Conservation (phyloP, 352 stramenopile genomes). For the Globisporangium emineosum region DNA sequence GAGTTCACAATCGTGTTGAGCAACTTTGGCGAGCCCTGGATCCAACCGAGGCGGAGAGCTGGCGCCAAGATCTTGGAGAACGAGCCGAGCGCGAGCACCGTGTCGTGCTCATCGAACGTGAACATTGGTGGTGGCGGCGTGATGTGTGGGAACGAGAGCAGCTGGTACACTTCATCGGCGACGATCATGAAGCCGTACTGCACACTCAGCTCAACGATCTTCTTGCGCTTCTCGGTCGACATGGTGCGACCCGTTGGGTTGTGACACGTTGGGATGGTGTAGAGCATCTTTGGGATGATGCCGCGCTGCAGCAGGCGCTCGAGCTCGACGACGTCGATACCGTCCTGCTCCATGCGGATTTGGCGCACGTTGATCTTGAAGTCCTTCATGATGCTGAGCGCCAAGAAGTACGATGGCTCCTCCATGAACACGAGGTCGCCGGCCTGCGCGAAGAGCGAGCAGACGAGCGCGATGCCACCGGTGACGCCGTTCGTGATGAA, state of each 20-base stretch:
- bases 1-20: constrained; percentile 73
- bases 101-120: constrained; percentile 78
- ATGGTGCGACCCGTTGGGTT: constrained; percentile 93
- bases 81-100: constrained; percentile 87
- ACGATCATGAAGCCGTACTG: constrained; percentile 91
- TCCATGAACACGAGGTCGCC: constrained; percentile 93
- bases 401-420: constrained; percentile 93
- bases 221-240: constrained; percentile 78
- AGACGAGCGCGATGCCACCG: constrained; percentile 90
- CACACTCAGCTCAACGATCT: constrained; percentile 85
- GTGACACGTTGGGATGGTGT: constrained; percentile 93
- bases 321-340: constrained; percentile 82
- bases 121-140: constrained; percentile 82
- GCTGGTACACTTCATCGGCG: constrained; percentile 94
- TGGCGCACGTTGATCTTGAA: constrained; percentile 90
- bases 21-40: constrained; percentile 69
- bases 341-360: constrained; percentile 90
- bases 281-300: constrained; percentile 90
- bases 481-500: constrained; percentile 94
- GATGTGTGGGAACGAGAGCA: constrained; percentile 90
- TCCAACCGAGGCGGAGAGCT: constrained; percentile 89
- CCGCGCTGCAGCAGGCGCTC: constrained; percentile 75
- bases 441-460: constrained; percentile 79
- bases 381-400: constrained; percentile 92
- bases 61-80: constrained; percentile 96